phyloP scores from a whole-genome alignment of 148 eudicot genomes.

The Chenopodium suecicum region DNA sequence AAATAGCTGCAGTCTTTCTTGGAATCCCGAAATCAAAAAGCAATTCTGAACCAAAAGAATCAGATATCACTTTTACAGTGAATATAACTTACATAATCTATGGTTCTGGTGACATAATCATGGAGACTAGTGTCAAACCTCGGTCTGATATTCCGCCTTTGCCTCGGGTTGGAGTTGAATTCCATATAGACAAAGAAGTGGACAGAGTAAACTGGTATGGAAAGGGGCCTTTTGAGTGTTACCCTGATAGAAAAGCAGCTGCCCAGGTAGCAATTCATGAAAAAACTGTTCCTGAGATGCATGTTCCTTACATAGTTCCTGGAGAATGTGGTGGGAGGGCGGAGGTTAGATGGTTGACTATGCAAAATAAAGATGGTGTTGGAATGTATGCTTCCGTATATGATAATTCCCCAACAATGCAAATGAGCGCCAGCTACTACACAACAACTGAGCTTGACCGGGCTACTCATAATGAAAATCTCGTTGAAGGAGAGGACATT shows the following conservation, averaged over 20 bases:
- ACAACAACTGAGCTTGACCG: constrained; percentile 73
- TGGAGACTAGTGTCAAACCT: constrained; percentile 60
- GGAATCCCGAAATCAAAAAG: constrained; percentile 44
- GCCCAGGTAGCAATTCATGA: constrained; percentile 76
- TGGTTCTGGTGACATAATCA: constrained; percentile 81
- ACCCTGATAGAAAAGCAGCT: constrained; percentile 89
- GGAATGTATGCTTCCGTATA: constrained; percentile 78
- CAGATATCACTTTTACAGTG: constrained; percentile 43
- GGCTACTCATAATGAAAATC: constrained; percentile 79
- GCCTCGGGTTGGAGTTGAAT: constrained; percentile 89
- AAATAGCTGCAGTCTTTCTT: constrained; percentile 42
- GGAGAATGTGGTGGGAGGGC: constrained; percentile 89
- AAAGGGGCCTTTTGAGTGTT: constrained; percentile 91
- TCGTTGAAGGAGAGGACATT: constrained; percentile 68
- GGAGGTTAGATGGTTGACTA: constrained; percentile 91
- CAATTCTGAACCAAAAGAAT: constrained; percentile 32
- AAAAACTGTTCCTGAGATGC: constrained; percentile 71
- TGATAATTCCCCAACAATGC: constrained; percentile 82
- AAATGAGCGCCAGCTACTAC: constrained; percentile 88
- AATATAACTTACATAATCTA: constrained; percentile 51
- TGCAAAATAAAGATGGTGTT: constrained; percentile 54
- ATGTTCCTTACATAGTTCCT: constrained; percentile 93
- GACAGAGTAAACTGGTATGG: constrained; percentile 84
- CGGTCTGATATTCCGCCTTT: constrained; percentile 72
- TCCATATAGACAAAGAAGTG: constrained; percentile 67